These are phyloP conservation scores for Lichtheimia hyalospora DNA, from an alignment of 371 early-diverging fungal species.

Conservation along the genomic window DNA sequence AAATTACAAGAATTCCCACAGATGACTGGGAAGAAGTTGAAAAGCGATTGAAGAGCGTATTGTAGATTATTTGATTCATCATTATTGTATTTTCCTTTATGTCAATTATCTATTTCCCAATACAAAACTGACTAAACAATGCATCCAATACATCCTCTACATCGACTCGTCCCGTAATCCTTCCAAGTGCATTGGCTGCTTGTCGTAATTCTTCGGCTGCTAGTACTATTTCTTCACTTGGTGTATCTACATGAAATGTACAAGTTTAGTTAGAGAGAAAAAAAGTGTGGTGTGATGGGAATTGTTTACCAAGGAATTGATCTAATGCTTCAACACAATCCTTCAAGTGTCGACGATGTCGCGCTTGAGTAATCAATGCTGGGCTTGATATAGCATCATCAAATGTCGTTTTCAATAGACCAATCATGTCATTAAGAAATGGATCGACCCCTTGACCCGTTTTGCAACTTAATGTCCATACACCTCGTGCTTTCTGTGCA, in stretches of 20 bases:
- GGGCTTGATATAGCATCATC: slow-evolving; percentile 45
- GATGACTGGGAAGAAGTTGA: slow-evolving; percentile 80
- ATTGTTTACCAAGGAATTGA: slow-evolving; percentile 50
- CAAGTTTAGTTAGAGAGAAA: background rate
- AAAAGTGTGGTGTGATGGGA: background rate
- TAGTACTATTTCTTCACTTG: slow-evolving; percentile 59
- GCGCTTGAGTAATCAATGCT: slow-evolving; percentile 65
- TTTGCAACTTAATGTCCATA: slow-evolving; percentile 64
- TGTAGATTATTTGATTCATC: slow-evolving; percentile 17
- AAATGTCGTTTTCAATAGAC: slow-evolving; percentile 55
- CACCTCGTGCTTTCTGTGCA: slow-evolving; percentile 18
- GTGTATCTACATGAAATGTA: slow-evolving; percentile 22
- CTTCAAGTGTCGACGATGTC: slow-evolving; percentile 72
- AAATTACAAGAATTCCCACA: slow-evolving; percentile 77
- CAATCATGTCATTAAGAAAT: slow-evolving; percentile 56
- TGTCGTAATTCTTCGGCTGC: slow-evolving; percentile 79
- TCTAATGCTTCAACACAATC: slow-evolving; percentile 58
- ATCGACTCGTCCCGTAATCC: slow-evolving; percentile 76
- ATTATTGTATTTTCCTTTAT: too few relatives aligned
- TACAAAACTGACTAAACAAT: slow-evolving; percentile 81
- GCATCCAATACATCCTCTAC: slow-evolving; percentile 79
- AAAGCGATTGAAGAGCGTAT: slow-evolving; percentile 72
- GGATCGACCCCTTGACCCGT: slow-evolving; percentile 60
- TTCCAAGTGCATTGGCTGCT: slow-evolving; percentile 69
- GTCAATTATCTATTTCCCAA: slow-evolving; percentile 66